Conservation (phyloP, 148 eudicot genomes). For the Rhododendron williamsianum region DNA sequence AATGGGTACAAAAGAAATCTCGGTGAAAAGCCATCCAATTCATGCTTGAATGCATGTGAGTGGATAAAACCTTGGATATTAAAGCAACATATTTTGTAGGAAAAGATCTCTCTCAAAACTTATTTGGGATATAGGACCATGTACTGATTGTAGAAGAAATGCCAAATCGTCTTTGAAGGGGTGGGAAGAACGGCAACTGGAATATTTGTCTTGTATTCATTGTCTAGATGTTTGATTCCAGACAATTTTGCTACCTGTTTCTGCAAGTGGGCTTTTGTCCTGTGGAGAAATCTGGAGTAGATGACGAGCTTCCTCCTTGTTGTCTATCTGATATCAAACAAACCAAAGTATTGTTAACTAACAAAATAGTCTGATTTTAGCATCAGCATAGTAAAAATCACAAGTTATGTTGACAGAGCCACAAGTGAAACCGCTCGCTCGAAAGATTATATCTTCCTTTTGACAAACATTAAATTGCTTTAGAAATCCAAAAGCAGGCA, state of each 20-base stretch:
- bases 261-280: background rate
- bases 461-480: background rate
- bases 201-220: background rate
- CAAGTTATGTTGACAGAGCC: background rate
- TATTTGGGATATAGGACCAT: background rate
- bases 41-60: background rate
- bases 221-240: background rate
- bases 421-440: background rate
- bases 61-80: background rate
- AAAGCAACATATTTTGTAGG: background rate
- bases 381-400: background rate
- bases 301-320: background rate
- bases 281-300: background rate
- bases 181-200: background rate
- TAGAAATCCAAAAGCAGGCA: background rate
- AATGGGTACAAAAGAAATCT: background rate
- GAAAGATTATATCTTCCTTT: background rate
- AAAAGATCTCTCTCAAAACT: background rate
- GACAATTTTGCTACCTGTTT: background rate
- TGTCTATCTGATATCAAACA: background rate
- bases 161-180: background rate
- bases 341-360: background rate
- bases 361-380: background rate
- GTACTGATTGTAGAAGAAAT: background rate
- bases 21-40: background rate